Conservation (phyloP, 441 rosid species). For the Populus trichocarpa region DNA sequence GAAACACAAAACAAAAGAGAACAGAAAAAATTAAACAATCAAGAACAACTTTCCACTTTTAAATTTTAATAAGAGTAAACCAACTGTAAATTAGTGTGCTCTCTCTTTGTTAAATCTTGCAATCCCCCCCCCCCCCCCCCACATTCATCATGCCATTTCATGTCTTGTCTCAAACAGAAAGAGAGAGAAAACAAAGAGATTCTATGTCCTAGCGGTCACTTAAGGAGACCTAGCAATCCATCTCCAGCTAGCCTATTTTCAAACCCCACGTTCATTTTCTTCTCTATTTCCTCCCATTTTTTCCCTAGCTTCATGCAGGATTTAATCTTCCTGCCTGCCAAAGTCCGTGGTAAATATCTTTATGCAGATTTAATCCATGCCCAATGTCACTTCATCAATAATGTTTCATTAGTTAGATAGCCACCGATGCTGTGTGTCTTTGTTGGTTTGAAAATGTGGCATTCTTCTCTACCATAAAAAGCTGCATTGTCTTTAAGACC, state of each 20-base stretch:
- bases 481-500: not conserved
- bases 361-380: too few relatives aligned
- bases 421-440: not conserved
- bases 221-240: slow-evolving; percentile 31
- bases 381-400: not conserved
- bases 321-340: not conserved
- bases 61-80: slow-evolving; percentile 4
- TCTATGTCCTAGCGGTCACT: slow-evolving; percentile 26
- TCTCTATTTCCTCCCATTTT: not conserved
- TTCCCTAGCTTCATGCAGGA: not conserved
- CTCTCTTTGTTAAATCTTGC: not conserved
- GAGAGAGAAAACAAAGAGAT: slow-evolving; percentile 15
- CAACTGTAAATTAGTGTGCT: not conserved
- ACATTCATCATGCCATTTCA: slow-evolving; percentile 22
- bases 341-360: not conserved
- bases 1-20: not conserved
- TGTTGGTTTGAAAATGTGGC: slow-evolving; percentile 6
- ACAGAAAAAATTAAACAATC: slow-evolving; percentile 1
- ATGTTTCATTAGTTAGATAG: not conserved
- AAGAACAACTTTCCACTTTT: not conserved
- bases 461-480: not conserved
- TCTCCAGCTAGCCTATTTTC: slow-evolving; percentile 27
- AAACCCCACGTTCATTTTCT: not conserved
- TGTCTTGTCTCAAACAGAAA: slow-evolving; percentile 20
- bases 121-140: too few relatives aligned